Conservation (phyloP, 148 eudicot genomes). For the Camellia sinensis region DNA sequence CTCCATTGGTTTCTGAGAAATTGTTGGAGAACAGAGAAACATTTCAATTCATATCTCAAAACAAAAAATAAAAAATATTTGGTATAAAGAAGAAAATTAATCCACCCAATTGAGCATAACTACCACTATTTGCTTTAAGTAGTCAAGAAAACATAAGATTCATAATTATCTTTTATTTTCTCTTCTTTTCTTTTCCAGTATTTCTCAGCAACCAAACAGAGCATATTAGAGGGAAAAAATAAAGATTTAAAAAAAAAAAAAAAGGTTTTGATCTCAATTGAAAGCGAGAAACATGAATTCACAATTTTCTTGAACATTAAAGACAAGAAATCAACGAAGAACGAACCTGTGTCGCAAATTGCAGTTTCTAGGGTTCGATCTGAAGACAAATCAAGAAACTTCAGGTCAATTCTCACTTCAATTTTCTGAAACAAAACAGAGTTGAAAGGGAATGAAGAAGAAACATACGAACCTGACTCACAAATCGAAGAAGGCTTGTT, state of each 20-base stretch:
- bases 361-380: constrained; percentile 1
- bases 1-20: neutral
- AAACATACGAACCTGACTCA: too few relatives aligned
- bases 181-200: too few relatives aligned
- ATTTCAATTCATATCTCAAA: too few relatives aligned
- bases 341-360: neutral
- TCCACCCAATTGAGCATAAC: neutral
- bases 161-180: neutral
- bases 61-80: too few relatives aligned
- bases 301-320: neutral
- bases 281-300: neutral
- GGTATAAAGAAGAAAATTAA: neutral
- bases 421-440: neutral
- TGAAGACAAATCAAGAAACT: neutral
- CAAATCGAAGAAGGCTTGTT: too few relatives aligned
- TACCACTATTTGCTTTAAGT: neutral
- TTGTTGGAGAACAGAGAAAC: neutral
- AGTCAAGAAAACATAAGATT: neutral
- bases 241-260: neutral
- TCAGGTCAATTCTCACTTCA: neutral
- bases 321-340: neutral
- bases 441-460: too few relatives aligned
- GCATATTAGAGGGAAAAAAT: neutral
- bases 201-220: neutral
- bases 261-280: too few relatives aligned